Base-by-base conservation (phyloP, 2,329 filamentous ascomycete species). In the Fusarium oligoseptatum region DNA sequence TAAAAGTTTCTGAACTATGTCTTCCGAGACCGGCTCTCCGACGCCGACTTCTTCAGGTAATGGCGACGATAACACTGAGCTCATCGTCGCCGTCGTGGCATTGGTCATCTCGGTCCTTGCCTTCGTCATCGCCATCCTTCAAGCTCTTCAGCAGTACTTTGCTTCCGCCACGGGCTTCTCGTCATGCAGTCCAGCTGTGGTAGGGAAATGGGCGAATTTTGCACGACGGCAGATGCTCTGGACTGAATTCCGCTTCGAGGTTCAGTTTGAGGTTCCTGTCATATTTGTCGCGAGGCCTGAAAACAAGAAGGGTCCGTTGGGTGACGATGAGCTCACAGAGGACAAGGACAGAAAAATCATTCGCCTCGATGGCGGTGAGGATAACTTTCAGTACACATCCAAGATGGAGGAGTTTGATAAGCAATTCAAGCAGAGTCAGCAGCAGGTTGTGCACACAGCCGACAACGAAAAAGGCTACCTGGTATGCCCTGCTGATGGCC, bases 71-170 rank as follows among this genome's bases (percentile, higher is more conserved):
- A 71, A 76, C 24, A 77, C 72, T 3, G 79, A 81, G 63, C 76
- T 81, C 8, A 70, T 78, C 17, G 71, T 86, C 6, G 83, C 83
- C 43, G 75, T 81, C 32, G 82, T 82, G 7, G 85, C 84, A n/a
- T 75, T 86, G 24, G 78, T 83, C 15, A 80, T 86, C 36, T 85
- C 85, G 4, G 72, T 85, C 1, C 73, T 86, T 6, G 85, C 85
- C 20, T 78, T 86, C 2, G 29, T 84, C 7, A 83, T 83, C 5
- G 82, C 84, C 4, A 61, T 82, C 5, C 72, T 84, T 2, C 85
- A 86, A 60, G 82, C 85, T 0, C 74, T 82, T 1, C 84, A 86
- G 63, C 84, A 86, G 66, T 86, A 85, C 68, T 79, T 82, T 15
- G 80, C 84, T 0, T 85, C 85, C 2, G 85, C 85, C 0, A 80